These are phyloP conservation scores for Meripilus lineatus DNA, from an alignment of 1,284 basidiomycete genomes.

Conservation along the genomic window DNA sequence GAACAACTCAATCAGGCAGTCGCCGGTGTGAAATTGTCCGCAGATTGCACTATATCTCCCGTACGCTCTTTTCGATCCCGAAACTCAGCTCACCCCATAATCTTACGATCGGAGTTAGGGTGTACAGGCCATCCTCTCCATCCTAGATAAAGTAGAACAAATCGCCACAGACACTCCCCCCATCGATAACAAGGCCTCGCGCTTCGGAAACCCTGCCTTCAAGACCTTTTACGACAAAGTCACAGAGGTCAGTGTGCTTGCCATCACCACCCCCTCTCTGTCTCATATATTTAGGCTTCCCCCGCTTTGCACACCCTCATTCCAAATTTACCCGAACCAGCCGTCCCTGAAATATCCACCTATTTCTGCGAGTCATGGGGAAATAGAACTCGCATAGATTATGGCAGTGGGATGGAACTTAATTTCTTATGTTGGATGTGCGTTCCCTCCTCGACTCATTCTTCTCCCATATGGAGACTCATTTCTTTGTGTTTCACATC, in stretches of 20 bases:
- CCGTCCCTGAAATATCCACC: conserved; percentile 62
- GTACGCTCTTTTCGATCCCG: conserved; percentile 35
- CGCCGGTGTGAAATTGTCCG: conserved; percentile 73
- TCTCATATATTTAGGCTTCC: conserved; percentile 31
- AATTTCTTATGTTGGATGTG: conserved; percentile 98
- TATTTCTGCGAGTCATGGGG: conserved; percentile 94
- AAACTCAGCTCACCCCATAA: neutral
- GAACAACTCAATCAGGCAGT: conserved; percentile 75
- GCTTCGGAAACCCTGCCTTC: conserved; percentile 98
- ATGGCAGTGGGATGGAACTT: conserved; percentile 98
- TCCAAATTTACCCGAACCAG: conserved; percentile 52
- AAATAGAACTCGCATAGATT: conserved; percentile 89
- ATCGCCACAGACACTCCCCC: conserved; percentile 74
- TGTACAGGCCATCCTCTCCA: conserved; percentile 51
- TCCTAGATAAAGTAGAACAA: conserved; percentile 68
- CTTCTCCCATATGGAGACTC: neutral
- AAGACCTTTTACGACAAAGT: conserved; percentile 87
- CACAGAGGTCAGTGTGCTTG: conserved; percentile 45
- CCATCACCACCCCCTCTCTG: neutral
- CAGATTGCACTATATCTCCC: conserved; percentile 51
- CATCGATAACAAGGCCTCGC: conserved; percentile 85
- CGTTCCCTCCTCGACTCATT: conserved; percentile 28
- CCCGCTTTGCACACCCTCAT: conserved; percentile 51
- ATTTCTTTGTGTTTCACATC: conserved; percentile 4
- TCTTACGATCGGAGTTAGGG: conserved; percentile 42